These are phyloP conservation scores for Plasmopara viticola DNA, from an alignment of 352 stramenopile species.

Conservation along the genomic window DNA sequence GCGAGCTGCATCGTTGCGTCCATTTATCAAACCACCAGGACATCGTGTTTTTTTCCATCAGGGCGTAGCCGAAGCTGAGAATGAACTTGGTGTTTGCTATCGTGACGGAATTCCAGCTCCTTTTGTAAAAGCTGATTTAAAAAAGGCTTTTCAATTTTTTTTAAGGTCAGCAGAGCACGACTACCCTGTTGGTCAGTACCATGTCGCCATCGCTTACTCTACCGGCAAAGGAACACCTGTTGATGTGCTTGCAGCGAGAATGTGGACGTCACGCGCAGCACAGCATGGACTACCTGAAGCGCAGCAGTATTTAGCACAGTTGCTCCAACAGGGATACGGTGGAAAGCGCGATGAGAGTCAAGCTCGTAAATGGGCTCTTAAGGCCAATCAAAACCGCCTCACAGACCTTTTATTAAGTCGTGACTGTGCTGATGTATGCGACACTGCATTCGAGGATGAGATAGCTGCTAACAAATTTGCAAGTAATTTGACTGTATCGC, in stretches of 20 bases:
- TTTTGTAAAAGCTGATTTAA: slow-evolving; percentile 12
- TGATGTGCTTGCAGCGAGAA: slow-evolving; percentile 21
- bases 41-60: slow-evolving; percentile 22
- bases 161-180: slow-evolving; percentile 32
- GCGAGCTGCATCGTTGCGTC: slow-evolving; percentile 23
- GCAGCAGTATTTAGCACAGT: slow-evolving; percentile 21
- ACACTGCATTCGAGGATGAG: slow-evolving; percentile 2
- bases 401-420: slow-evolving; percentile 11
- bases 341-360: slow-evolving; percentile 18
- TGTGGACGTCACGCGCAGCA: slow-evolving; percentile 33
- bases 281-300: slow-evolving; percentile 28
- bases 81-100: slow-evolving; percentile 32
- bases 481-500: slow-evolving; percentile 2
- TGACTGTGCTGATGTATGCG: slow-evolving; percentile 14
- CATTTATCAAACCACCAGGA: slow-evolving; percentile 29
- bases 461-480: slow-evolving; percentile 10
- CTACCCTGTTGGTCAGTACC: slow-evolving; percentile 28
- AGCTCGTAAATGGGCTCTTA: slow-evolving; percentile 18
- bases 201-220: slow-evolving; percentile 28
- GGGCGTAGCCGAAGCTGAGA: slow-evolving; percentile 33
- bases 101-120: slow-evolving; percentile 23
- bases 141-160: slow-evolving; percentile 29
- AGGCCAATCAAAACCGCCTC: slow-evolving; percentile 16
- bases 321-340: slow-evolving; percentile 23
- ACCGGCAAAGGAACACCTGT: slow-evolving; percentile 21